Evolutionary conservation across 1,139 yeast genomes (phyloP).

Genomic region (Protomyces inouyei): DNA sequence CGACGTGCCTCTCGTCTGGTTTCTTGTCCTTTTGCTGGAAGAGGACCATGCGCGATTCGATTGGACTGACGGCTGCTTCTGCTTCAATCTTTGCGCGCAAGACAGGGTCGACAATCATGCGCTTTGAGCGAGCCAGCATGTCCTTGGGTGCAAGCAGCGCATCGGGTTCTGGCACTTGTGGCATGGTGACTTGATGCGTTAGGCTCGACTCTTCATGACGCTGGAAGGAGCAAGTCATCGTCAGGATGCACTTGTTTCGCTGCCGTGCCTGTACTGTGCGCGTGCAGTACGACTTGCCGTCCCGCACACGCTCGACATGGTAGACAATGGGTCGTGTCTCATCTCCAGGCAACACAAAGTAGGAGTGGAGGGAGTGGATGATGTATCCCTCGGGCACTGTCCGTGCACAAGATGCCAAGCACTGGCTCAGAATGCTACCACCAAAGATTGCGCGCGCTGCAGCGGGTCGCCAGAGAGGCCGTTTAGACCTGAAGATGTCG

Average conservation of each 20-base stretch:
- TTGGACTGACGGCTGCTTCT: background rate
- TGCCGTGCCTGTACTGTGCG: constrained; percentile 57
- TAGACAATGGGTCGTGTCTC: constrained; percentile 51
- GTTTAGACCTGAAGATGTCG: constrained; percentile 38
- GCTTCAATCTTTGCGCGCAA: constrained; percentile 1
- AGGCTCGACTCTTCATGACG: constrained; percentile 32
- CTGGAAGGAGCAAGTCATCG: constrained; percentile 53
- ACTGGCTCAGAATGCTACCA: constrained; percentile 70
- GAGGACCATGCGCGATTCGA: constrained; percentile 19
- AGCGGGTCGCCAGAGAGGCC: constrained; percentile 44
- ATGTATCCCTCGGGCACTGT: constrained; percentile 44
- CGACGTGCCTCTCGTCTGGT: constrained; percentile 38
- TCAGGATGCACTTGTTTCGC: constrained; percentile 48
- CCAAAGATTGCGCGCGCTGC: constrained; percentile 75
- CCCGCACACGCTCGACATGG: constrained; percentile 52
- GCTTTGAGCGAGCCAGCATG: background rate
- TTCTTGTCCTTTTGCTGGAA: constrained; percentile 17
- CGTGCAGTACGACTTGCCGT: constrained; percentile 56
- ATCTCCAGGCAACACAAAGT: constrained; percentile 49
- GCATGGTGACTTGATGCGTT: constrained; percentile 38
- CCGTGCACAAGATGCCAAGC: constrained; percentile 59
- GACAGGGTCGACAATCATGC: background rate
- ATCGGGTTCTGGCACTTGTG: constrained; percentile 35
- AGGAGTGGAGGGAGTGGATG: constrained; percentile 52
- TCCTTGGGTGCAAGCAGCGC: constrained; percentile 16